phyloP scores from a whole-genome alignment of 1,139 yeast genomes.

The Saccharomyces hybrid region DNA sequence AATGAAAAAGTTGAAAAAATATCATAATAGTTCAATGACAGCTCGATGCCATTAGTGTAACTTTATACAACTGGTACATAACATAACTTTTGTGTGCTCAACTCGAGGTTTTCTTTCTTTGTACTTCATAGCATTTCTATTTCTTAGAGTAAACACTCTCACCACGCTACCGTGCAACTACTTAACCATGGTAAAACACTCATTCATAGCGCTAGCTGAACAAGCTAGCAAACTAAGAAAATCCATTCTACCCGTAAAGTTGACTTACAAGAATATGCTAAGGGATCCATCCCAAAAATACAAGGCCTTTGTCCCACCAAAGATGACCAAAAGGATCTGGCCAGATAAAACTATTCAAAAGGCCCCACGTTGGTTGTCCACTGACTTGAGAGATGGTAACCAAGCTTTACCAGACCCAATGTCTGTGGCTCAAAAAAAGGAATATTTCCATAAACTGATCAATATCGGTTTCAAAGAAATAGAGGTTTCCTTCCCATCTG shows the following conservation, averaged over 20 bases:
- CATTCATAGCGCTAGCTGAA: neutral
- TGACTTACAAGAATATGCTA: slow-evolving; percentile 41
- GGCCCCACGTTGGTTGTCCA: slow-evolving; percentile 94
- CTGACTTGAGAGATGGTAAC: slow-evolving; percentile 94
- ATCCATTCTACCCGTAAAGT: slow-evolving; percentile 25
- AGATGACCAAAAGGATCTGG: slow-evolving; percentile 79
- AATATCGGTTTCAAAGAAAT: slow-evolving; percentile 93
- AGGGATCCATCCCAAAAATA: slow-evolving; percentile 77
- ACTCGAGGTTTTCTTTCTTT: neutral
- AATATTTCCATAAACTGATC: slow-evolving; percentile 73
- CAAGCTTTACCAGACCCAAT: slow-evolving; percentile 96
- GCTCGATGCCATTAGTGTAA: neutral
- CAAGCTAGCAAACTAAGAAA: neutral
- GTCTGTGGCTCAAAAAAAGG: slow-evolving; percentile 84
- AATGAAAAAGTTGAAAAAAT: neutral
- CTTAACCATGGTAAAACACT: neutral
- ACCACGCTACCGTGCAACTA: neutral
- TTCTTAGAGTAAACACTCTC: neutral
- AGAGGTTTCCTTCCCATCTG: slow-evolving; percentile 94
- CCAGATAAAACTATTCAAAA: slow-evolving; percentile 65
- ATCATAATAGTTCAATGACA: neutral
- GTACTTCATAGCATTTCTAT: neutral
- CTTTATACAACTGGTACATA: neutral
- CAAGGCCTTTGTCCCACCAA: slow-evolving; percentile 51
- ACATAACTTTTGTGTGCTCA: neutral